phyloP scores from a whole-genome alignment of 345 rosid species.

The Carallia pectinifolia region DNA sequence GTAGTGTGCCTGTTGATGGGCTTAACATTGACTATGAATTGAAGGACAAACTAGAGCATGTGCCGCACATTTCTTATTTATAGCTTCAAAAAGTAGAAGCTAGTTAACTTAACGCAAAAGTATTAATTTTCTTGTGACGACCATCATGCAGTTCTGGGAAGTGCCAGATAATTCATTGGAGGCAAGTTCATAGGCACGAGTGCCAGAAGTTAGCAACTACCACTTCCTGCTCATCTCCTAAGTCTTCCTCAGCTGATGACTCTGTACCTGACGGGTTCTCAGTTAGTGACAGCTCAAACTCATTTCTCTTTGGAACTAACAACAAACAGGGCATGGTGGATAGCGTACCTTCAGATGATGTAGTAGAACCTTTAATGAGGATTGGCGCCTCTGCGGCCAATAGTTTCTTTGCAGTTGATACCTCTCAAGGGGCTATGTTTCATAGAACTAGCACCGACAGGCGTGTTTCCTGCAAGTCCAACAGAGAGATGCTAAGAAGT shows the following conservation, averaged over 20 bases:
- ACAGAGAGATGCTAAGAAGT: slow-evolving; percentile 45
- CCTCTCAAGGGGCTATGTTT: slow-evolving; percentile 37
- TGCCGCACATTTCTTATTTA: background rate
- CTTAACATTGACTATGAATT: background rate
- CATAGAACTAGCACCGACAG: slow-evolving; percentile 48
- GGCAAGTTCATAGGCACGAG: slow-evolving; percentile 70
- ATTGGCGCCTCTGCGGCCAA: slow-evolving; percentile 22
- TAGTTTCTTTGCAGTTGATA: slow-evolving; percentile 38
- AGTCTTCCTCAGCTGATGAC: slow-evolving; percentile 38
- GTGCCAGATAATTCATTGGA: slow-evolving; percentile 96
- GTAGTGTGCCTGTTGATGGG: background rate
- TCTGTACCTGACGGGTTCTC: slow-evolving; percentile 21
- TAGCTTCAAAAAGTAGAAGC: background rate
- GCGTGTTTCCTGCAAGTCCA: slow-evolving; percentile 33
- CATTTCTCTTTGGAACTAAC: slow-evolving; percentile 33
- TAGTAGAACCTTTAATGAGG: slow-evolving; percentile 23
- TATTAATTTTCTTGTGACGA: slow-evolving; percentile 11
- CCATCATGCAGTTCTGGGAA: slow-evolving; percentile 68
- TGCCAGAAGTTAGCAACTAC: slow-evolving; percentile 46
- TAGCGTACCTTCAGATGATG: slow-evolving; percentile 27
- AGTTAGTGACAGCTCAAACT: slow-evolving; percentile 31
- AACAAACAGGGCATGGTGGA: slow-evolving; percentile 31
- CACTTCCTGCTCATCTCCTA: slow-evolving; percentile 44
- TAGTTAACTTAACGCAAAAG: background rate
- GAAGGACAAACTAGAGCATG: background rate